Base-by-base conservation (phyloP, 2,329 filamentous ascomycete species). In the Thielaviopsis euricoi region DNA sequence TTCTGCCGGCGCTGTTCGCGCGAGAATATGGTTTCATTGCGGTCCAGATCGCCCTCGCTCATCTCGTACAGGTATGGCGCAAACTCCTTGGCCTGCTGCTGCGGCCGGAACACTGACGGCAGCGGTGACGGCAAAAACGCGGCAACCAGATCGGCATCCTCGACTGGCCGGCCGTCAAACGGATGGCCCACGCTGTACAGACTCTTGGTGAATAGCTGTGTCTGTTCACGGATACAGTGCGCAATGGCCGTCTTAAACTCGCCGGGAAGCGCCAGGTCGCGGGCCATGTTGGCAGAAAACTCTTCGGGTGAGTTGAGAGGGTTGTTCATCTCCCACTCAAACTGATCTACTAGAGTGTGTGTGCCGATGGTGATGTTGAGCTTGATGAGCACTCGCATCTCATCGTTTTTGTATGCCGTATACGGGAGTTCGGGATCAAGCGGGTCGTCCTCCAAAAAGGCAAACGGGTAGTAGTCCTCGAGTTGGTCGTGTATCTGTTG, bases 291-390 rank as follows among this genome's bases (percentile, higher is more conserved):
- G 61, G 81, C 76, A 25, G 93, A 93, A 69, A 98, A 98, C 59
- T 95, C 89, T 71, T 98, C 93, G 2, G 93, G 89, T 0, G 87
- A 94, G 69, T 98, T 98, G 57, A 85, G 74, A 0, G 90, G 86
- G 68, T 95, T 94, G 71, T 97, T 97, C 68, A 97, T 89, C 65
- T 98, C 93, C 93, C 93, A 98, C 71, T 98, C 93, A 62, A 98
- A 97, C 68, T 97, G 93, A 66, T 98, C 93, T 40, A 96, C 85
- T 25, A 98, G 76, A 0, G 90, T 97, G 67, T 95, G 88, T 62
- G 88, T 86, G 48, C 91, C 93, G 66, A 98, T 96, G 6, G 93
- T 97, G 66, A 98, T 95, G 71, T 97, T 96, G 55, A 98, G 77
- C 71, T 96, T 97, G 71, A 98, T 82, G 50, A 95, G 74, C 64